Base-by-base conservation (phyloP, 2,329 filamentous ascomycete genomes). In the Pseudogymnoascus sp. region DNA sequence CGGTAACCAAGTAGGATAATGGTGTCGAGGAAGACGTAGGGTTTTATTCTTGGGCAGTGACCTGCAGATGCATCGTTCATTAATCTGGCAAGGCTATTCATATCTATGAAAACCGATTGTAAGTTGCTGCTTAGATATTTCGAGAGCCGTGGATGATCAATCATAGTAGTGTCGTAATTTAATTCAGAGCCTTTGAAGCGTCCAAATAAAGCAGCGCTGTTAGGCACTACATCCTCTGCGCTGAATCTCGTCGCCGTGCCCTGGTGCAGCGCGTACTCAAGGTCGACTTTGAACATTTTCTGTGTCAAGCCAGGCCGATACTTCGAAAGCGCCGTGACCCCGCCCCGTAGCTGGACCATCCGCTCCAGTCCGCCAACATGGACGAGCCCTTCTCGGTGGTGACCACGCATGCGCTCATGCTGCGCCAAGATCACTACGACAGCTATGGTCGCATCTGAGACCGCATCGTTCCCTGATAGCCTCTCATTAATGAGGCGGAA, bases 291-390 rank as follows among this genome's bases (percentile, higher is more conserved):
- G 14, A 66, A 62, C 45, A 69, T 67, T 66, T 71, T 72, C 40
- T 70, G 67, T 4, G 68, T 65, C 8, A 72, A 39, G 2, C 54
- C 65, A 8, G 69, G 66, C n/a, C 47, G 61, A 12, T 65, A 45
- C 2, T 18, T 39, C 3, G 65, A 23, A 10, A 75, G 64, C 1
- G 60, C 16, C 7, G 36, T 36, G 5, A 74, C 67, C 0, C 74
- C 74, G n/a, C 74, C 74, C 8, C 73, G 70, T 31, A 74, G 37
- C 21, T 71, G 65, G 21, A 74, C 64, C 63, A 76, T 72, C 12
- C 64, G 68, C 62, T 68, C 65, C 14, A 74, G 64, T 1, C 74
- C 73, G 14, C 71, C 61, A 21, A 75, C 65, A 62, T 76, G 74
- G 12, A 74, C 62, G 3, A 71, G 64, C 6, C 68, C 68, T 16